Percentiles rank a stretch among this genome's conserved stretches.
These are phyloP conservation scores for Lichtheimia ornata DNA, from an alignment of 371 early-diverging fungal genomes.

Conservation along the genomic window DNA sequence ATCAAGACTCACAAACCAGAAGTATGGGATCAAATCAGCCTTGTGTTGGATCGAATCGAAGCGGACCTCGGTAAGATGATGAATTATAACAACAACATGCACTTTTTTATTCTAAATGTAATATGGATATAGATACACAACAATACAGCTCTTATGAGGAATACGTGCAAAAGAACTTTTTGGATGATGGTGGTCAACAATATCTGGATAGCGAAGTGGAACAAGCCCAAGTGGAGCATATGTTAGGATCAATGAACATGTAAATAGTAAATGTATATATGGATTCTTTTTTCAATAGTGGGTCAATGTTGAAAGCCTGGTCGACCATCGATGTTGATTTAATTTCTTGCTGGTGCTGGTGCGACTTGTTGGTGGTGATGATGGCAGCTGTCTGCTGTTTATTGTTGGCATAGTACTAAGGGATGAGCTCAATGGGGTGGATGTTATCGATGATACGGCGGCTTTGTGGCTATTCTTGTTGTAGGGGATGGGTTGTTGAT, in stretches of 20 bases:
- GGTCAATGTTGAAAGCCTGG: too few relatives aligned
- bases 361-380: too few relatives aligned
- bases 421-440: not conserved
- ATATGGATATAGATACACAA: constrained; percentile 9
- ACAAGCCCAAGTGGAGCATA: constrained; percentile 37
- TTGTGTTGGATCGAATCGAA: constrained; percentile 6
- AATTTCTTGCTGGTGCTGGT: too few relatives aligned
- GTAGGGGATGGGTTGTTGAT: not conserved
- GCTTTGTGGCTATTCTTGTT: not conserved
- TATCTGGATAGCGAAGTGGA: constrained; percentile 39
- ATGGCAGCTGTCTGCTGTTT: too few relatives aligned
- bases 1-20: constrained; percentile 12
- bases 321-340: too few relatives aligned
- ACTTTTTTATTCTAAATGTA: not conserved
- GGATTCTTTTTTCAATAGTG: too few relatives aligned
- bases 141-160: constrained; percentile 38
- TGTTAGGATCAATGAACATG: constrained; percentile 17
- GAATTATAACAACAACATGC: not conserved
- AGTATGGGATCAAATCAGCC: constrained; percentile 12
- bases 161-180: constrained; percentile 40
- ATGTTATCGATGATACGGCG: not conserved
- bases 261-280: not conserved
- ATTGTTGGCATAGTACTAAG: too few relatives aligned
- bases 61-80: constrained; percentile 1
- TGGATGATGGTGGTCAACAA: constrained; percentile 39